Evolutionary conservation across 2,329 filamentous ascomycete species (phyloP).

Genomic region (Fusarium xyrophilum): DNA sequence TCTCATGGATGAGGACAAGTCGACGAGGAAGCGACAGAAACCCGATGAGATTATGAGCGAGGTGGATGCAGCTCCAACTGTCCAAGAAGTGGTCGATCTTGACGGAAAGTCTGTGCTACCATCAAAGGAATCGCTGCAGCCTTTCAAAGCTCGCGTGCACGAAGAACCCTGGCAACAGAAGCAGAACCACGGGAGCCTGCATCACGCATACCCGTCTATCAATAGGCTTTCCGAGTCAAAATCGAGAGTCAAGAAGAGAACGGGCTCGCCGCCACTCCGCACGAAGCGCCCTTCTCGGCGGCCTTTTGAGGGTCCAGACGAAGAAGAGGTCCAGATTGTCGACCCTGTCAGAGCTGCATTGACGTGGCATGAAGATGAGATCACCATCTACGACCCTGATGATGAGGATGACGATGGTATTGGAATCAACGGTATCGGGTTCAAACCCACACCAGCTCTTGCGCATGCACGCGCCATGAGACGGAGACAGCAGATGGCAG

Average conservation of each 20-base stretch:
- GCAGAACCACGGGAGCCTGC: conserved; percentile 30
- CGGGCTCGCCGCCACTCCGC: conserved; percentile 51
- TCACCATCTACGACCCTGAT: conserved; percentile 69
- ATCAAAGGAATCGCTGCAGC: not conserved
- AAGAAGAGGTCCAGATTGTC: conserved; percentile 50
- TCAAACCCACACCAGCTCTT: conserved; percentile 68
- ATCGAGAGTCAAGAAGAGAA: conserved; percentile 46
- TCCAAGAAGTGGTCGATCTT: conserved; percentile 9
- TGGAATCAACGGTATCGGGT: conserved; percentile 72
- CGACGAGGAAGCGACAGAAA: conserved; percentile 50
- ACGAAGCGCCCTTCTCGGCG: conserved; percentile 36
- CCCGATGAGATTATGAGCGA: conserved; percentile 45
- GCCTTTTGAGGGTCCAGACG: conserved; percentile 36
- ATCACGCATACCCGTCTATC: conserved; percentile 50
- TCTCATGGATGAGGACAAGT: conserved; percentile 36
- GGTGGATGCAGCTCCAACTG: conserved; percentile 27
- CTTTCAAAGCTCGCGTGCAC: not conserved
- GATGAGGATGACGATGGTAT: conserved; percentile 72
- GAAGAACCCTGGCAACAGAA: conserved; percentile 19
- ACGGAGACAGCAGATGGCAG: conserved; percentile 66
- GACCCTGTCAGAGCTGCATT: conserved; percentile 65
- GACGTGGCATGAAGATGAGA: conserved; percentile 73
- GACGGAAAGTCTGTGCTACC: conserved; percentile 15
- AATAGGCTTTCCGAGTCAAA: conserved; percentile 50
- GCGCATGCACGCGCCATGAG: conserved; percentile 64